Evolutionary conservation across 2,329 filamentous ascomycete species (phyloP), one percentile per base, ranked within the genome.

Genomic region (Aspergillus unguis): DNA sequence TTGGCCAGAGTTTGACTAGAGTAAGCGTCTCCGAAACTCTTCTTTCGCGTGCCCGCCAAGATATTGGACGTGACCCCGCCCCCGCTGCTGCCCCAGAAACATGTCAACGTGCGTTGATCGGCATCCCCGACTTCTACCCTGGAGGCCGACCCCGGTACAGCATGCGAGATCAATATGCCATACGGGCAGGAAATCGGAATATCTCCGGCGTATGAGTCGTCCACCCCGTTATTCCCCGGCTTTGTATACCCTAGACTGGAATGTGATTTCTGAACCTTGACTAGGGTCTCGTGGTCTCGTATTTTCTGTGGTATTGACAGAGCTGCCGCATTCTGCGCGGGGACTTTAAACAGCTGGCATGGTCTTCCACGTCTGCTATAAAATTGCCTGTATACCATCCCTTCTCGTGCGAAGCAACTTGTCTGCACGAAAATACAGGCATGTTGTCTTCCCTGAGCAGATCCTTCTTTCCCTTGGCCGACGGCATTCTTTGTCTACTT

Each of bases 1-100:
- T 46, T 52, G 43, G 49, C 49, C 6, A 42, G 37, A 44, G 28
- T 42, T 46, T 52, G 43, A 43, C 49, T n/a, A 42, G 37, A 44
- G 28, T 52, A 52, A 52, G 49, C 44, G 49, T 52, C 43, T 52
- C 49, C 49, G 47, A 47, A 46, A 52, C 5, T 37, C 44, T 47
- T 47, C 44, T 47, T 46, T 52, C 28, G 28, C 3, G 28, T 42
- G 42, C 29, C 40, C 31, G 26, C 38, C 42, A 44, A 41, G 35
- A 26, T 28, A 4, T 28, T 28, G 17, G 26, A 27, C 4, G 26
- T 27, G 25, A 25, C 35, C 17, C 17, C 17, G 17, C 17, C 17
- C 17, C 17, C 17, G 17, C 17, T 17, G 17, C 17, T 17, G 17
- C 5, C 29, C 41, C 38, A 35, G n/a, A 25, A 38, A 6, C 10